Evolutionary conservation across 2,329 filamentous ascomycete genomes (phyloP), one percentile per base, ranked within the genome.

Genomic region (Colletotrichum costaricense): DNA sequence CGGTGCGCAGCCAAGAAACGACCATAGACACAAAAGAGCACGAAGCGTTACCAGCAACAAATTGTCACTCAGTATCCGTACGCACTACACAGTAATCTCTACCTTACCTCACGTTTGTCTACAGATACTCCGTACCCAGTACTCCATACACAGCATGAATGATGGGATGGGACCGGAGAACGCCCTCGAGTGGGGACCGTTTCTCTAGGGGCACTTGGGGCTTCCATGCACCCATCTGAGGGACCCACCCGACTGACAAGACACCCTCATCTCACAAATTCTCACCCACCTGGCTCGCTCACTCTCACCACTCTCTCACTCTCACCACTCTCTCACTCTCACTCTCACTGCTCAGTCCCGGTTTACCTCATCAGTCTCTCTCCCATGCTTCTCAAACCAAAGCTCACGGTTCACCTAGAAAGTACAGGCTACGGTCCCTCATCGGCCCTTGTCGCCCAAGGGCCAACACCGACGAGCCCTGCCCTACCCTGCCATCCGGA

Each of bases 1-100:
- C 60, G 24, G 60, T 65, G 60, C 35, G 67, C 67, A 70, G 70
- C 70, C 70, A 73, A 73, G 60, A 57, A 70, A n/a, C 52, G 38
- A 72, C 65, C 49, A 62, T 46, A 55, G 54, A 65, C 60, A 65
- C 69, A 60, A 19, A 5, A 22, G 30, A 26, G 30, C 57, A 22
- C n/a, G 19, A 54, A 8, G 26, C 12, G 5, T 19, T 19, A 30
- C 22, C 33, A 35, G 33, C 33, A 35, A 22, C 33, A 35, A 22
- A 24, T 19, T 30, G 38, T 35, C 33, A 35, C 33, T 35, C 33
- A 35, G 11, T 35, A 33, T 33, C 52, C 28, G 33, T 56, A 56
- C n/a, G 60, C 49, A 63, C 19, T 22, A 46, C 46, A 35, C 38
- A n/a, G 35, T 24, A 57, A 24, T 35, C 11, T 35, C 35, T 55